These are phyloP conservation scores for Alternaria conjuncta DNA, from an alignment of 2,329 filamentous ascomycete genomes.

Conservation along the genomic window DNA sequence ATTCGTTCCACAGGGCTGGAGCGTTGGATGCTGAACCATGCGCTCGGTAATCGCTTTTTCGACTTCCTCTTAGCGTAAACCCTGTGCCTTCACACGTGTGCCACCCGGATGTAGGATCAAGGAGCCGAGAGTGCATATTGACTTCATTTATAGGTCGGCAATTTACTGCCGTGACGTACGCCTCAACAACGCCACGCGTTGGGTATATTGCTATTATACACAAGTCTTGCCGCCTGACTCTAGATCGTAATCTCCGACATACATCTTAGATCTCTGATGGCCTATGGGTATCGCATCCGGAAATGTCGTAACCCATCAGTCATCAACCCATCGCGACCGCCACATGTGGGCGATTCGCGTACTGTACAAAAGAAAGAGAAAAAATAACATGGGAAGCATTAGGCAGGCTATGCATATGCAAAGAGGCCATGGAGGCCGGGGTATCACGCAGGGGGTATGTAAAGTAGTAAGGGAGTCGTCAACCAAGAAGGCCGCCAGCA, in stretches of 20 bases:
- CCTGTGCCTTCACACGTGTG: not conserved
- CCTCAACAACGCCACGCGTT: slow-evolving; percentile 1
- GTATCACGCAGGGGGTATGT: slow-evolving; percentile 39
- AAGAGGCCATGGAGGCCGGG: slow-evolving; percentile 30
- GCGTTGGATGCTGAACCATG: not conserved
- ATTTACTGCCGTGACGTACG: slow-evolving; percentile 19
- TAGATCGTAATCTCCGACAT: not conserved
- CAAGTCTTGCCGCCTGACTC: not conserved
- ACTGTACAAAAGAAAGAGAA: slow-evolving; percentile 8
- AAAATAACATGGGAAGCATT: slow-evolving; percentile 13
- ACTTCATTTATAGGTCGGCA: slow-evolving; percentile 12
- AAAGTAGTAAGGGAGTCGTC: slow-evolving; percentile 14
- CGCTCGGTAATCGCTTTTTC: slow-evolving; percentile 5
- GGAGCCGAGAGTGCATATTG: slow-evolving; percentile 19
- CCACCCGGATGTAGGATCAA: not conserved
- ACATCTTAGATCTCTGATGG: not conserved
- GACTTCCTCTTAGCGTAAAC: not conserved
- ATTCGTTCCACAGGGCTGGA: not conserved
- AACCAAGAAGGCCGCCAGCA: slow-evolving; percentile 41
- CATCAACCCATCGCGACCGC: slow-evolving; percentile 23
- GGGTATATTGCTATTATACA: slow-evolving; percentile 8
- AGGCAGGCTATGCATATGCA: slow-evolving; percentile 30
- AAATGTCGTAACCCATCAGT: slow-evolving; percentile 18
- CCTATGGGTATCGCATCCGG: not conserved
- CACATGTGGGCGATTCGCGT: slow-evolving; percentile 29